Percentiles rank a stretch among this genome's conserved stretches.
phyloP scores from a whole-genome alignment of 2,329 filamentous ascomycete genomes.

The Trichoderma koningii region DNA sequence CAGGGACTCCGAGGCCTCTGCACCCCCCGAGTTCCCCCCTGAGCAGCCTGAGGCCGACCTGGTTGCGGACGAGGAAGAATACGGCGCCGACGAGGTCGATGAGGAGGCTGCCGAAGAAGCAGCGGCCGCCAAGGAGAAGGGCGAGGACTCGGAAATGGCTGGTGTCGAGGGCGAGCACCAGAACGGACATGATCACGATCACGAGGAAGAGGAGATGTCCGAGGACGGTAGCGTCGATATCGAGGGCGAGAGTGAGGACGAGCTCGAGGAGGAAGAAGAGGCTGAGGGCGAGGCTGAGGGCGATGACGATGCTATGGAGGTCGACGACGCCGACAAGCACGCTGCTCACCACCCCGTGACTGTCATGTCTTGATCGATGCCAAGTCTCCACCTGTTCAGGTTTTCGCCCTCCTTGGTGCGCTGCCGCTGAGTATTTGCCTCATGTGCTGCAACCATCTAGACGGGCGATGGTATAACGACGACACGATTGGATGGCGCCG shows the following conservation, averaged over 20 bases:
- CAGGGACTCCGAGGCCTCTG: slow-evolving; percentile 97
- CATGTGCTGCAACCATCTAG: slow-evolving; percentile 31
- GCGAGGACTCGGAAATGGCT: slow-evolving; percentile 75
- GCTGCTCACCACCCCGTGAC: slow-evolving; percentile 40
- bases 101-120: slow-evolving; percentile 67
- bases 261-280: slow-evolving; percentile 66
- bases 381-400: neutral
- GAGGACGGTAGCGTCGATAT: slow-evolving; percentile 79
- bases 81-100: slow-evolving; percentile 87
- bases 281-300: slow-evolving; percentile 43
- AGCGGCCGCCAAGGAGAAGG: slow-evolving; percentile 50
- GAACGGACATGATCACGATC: slow-evolving; percentile 44
- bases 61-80: slow-evolving; percentile 80
- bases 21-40: slow-evolving; percentile 92
- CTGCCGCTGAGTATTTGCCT: slow-evolving; percentile 2
- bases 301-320: slow-evolving; percentile 54
- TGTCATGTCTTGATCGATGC: slow-evolving; percentile 38
- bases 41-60: slow-evolving; percentile 96
- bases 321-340: slow-evolving; percentile 48
- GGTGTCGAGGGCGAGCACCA: slow-evolving; percentile 58
- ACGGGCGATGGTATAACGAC: slow-evolving; percentile 36
- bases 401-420: neutral
- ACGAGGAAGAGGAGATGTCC: slow-evolving; percentile 67
- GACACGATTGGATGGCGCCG: slow-evolving; percentile 35
- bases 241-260: slow-evolving; percentile 73